Base-by-base conservation (phyloP, 768 basidiomycete genomes). In the Imleria badia region DNA sequence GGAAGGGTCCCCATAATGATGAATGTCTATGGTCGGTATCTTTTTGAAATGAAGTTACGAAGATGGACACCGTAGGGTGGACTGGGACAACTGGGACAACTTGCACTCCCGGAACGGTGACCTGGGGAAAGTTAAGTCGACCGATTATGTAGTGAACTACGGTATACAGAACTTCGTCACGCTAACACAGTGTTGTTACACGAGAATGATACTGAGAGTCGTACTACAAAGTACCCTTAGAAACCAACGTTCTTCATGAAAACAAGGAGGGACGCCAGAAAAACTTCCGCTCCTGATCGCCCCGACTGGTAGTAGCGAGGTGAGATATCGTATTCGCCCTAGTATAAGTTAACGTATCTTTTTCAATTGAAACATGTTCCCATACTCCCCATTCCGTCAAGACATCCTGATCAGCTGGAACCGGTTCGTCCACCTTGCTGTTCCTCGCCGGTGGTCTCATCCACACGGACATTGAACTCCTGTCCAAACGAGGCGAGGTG, bases 341-440 rank as follows among this genome's bases (percentile, higher is more conserved):
- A 30, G n/a, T n/a, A n/a, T n/a, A n/a, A n/a, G 22, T 30, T 23
- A 35, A 8, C 4, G 23, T 3, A 8, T 23, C 13, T 38, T 17
- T 51, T 15, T 46, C 56, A 35, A 20, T 46, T n/a, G 47, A 15
- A 12, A 59, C 34, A 12, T 58, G 55, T 15, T 63, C 51, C 65
- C 66, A 66, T 42, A 66, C 53, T 11, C 59, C 59, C 60, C 56
- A 60, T 43, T 45, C 31, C 45, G 66, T 68, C 49, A 68, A 44
- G 45, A 54, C 11, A 19, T 66, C 66, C 26, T 50, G 50, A 15
- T 51, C 48, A 4, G 19, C 19, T 15, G 10, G 31, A 3, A 11
- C 31, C 4, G 33, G 11, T 3, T 12, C 22, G 19, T 58, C 52
- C 19, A 12, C n/a, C 23, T 29, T 41, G 2, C 14, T 22, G n/a